Evolutionary conservation across 202 grass and related monocot genomes (phyloP).

Genomic region (Panicum virgatum): DNA sequence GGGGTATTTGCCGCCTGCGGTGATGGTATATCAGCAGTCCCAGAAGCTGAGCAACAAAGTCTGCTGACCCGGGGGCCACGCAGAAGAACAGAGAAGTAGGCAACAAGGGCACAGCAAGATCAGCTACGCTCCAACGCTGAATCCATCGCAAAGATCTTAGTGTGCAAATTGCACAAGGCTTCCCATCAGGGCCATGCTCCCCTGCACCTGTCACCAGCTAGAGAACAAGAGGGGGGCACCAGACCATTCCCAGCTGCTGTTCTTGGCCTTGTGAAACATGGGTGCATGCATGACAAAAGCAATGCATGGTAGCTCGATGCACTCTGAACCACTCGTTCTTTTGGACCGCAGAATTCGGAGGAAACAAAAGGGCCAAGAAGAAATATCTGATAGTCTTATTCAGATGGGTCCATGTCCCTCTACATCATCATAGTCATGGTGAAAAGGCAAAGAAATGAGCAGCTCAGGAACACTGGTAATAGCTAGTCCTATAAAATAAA

Average conservation of each 20-base stretch:
- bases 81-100: neutral
- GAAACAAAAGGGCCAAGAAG: conserved; percentile 6
- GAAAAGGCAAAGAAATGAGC: neutral
- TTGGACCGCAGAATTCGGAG: conserved; percentile 25
- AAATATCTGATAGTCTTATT: conserved; percentile 45
- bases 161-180: conserved; percentile 38
- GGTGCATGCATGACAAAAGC: conserved; percentile 17
- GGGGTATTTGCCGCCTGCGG: conserved; percentile 24
- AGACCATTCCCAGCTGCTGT: neutral
- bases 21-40: neutral
- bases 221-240: conserved; percentile 3
- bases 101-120: neutral
- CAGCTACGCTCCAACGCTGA: conserved; percentile 35
- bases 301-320: neutral
- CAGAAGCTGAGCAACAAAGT: neutral
- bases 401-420: conserved; percentile 44
- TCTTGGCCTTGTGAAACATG: conserved; percentile 12
- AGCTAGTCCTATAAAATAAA: conserved; percentile 39
- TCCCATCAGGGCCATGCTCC: neutral
- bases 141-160: conserved; percentile 39
- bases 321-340: conserved; percentile 30
- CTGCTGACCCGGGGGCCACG: neutral
- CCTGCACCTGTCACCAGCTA: conserved; percentile 38
- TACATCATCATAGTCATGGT: conserved; percentile 29
- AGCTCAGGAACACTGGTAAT: conserved; percentile 27